Base-by-base conservation (phyloP, 2,329 filamentous ascomycete species). In the Parastagonospora avenae region DNA sequence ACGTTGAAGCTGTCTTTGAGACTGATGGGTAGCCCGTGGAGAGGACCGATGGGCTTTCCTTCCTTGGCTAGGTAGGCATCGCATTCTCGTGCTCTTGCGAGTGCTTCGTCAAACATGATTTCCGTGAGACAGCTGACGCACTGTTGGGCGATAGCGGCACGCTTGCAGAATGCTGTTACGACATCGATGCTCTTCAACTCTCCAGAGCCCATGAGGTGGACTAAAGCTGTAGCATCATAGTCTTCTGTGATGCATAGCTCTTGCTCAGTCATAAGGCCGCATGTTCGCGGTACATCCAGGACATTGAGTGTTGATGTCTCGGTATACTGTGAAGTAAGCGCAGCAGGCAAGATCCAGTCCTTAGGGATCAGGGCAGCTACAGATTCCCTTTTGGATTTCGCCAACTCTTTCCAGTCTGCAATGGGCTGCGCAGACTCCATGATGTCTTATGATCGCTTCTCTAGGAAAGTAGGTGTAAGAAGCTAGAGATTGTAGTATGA, bases 1-100 rank as follows among this genome's bases (percentile, higher is more conserved):
- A 88, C 74, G 19, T 86, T 80, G 67, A 87, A 87, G 11, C 84
- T 82, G 44, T 87, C 85, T 63, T 74, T 52, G 8, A 59, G 39
- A 28, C 40, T 45, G 47, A 85, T 75, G 0, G 82, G 82, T 2
- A 85, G 66, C 0, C 81, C 83, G 64, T 83, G 82, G 9, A 81
- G 57, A 15, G 79, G 74, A 2, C 82, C 81, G 59, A 81, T 75
- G 11, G 77, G 58, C 57, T 76, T 74, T 4, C 75, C 75, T 0
- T 75, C 64, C 12, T 46, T 61, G 32, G 62, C 62, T 28, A 74
- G 65, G 29, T 71, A 74, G 8, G 62, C 60, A 51, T 80, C 77
- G 1, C 55, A 77, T 52, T 63, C 65, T 47, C 55, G 61, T 4
- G 77, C 77, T 15, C 69, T 57, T 7, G 60, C 64, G 0, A 79